Evolutionary conservation across 2,329 filamentous ascomycete species (phyloP).

Genomic region (Bipolaris bicolor): DNA sequence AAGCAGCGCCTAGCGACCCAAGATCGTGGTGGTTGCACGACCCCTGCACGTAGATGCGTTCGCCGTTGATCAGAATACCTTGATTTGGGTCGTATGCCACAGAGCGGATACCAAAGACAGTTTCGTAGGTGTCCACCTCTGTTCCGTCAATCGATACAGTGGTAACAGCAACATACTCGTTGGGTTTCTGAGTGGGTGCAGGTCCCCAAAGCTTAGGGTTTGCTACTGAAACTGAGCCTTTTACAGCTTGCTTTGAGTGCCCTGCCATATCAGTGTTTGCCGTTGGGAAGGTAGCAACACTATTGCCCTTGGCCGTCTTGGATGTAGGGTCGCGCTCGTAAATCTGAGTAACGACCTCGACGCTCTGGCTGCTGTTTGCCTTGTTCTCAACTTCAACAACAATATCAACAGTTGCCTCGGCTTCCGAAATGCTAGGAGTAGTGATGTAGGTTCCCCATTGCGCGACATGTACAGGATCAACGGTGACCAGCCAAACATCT

Average conservation of each 20-base stretch:
- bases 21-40: slow-evolving; percentile 59
- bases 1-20: slow-evolving; percentile 59
- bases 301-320: slow-evolving; percentile 24
- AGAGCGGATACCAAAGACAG: slow-evolving; percentile 58
- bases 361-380: slow-evolving; percentile 36
- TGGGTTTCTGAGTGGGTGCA: slow-evolving; percentile 53
- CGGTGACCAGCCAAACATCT: slow-evolving; percentile 61
- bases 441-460: slow-evolving; percentile 59
- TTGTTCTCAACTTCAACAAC: slow-evolving; percentile 57
- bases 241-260: slow-evolving; percentile 43
- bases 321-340: slow-evolving; percentile 47
- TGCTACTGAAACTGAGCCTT: slow-evolving; percentile 42
- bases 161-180: slow-evolving; percentile 58
- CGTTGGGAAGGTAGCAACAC: slow-evolving; percentile 47
- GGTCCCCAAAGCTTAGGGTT: slow-evolving; percentile 60
- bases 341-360: slow-evolving; percentile 53
- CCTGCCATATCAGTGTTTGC: slow-evolving; percentile 39
- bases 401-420: slow-evolving; percentile 56
- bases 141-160: slow-evolving; percentile 34
- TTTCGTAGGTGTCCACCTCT: slow-evolving; percentile 56
- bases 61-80: slow-evolving; percentile 57
- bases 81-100: slow-evolving; percentile 50
- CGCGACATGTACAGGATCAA: slow-evolving; percentile 53
- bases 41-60: slow-evolving; percentile 55
- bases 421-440: slow-evolving; percentile 53